phyloP scores from a whole-genome alignment of 1,284 basidiomycete species.

The Moniliella sp. region DNA sequence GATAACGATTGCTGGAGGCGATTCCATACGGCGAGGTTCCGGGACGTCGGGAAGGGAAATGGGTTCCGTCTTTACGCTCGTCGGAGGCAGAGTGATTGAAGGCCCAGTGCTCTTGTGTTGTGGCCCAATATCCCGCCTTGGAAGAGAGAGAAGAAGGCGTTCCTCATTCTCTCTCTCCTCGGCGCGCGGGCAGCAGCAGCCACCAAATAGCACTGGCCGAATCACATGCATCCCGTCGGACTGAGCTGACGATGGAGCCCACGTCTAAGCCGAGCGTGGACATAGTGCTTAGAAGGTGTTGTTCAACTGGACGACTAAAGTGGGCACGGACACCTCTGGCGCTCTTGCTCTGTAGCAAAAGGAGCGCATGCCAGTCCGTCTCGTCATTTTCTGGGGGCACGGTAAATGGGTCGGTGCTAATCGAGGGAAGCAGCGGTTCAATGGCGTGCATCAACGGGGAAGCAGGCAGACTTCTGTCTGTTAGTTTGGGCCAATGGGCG shows the following conservation, averaged over 20 bases:
- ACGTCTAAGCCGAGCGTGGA: constrained; percentile 67
- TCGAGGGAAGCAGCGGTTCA: background rate
- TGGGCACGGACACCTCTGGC: constrained; percentile 47
- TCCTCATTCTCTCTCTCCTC: too few species aligned
- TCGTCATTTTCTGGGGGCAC: too few species aligned
- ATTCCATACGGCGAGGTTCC: too few species aligned
- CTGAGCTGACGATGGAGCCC: constrained; percentile 78
- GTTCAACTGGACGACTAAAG: constrained; percentile 61
- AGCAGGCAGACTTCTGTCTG: constrained; percentile 48
- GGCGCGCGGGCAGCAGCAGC: too few species aligned
- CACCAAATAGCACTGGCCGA: constrained; percentile 80
- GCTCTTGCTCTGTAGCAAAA: too few species aligned
- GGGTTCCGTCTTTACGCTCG: too few species aligned
- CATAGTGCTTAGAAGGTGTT: constrained; percentile 55
- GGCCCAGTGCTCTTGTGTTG: too few species aligned
- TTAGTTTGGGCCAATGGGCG: constrained; percentile 72
- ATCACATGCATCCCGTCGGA: constrained; percentile 76
- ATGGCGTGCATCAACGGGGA: constrained; percentile 19
- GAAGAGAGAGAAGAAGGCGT: too few species aligned
- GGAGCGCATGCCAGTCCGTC: constrained; percentile 51
- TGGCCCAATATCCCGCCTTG: too few species aligned
- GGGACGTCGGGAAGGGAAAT: too few species aligned
- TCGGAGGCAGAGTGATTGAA: too few species aligned
- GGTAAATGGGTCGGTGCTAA: background rate
- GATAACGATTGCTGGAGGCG: too few species aligned